Percentiles rank a stretch among this genome's conserved stretches.
phyloP scores from a whole-genome alignment of 2,329 filamentous ascomycete species.

The Scedosporium apiospermum region DNA sequence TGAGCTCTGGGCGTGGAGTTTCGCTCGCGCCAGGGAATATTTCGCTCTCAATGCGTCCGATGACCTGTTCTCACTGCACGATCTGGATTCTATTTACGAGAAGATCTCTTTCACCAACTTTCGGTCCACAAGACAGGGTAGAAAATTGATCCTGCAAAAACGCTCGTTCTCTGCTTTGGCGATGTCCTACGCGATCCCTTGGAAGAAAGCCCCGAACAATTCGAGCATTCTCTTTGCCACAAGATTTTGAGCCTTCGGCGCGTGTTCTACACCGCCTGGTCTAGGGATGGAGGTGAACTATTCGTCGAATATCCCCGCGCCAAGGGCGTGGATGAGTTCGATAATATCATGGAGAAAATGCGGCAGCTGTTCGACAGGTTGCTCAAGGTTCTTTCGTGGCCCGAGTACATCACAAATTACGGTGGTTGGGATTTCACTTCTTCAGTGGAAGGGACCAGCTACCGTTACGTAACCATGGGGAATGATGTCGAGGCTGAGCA shows the following conservation, averaged over 20 bases:
- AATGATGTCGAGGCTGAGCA: neutral
- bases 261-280: constrained; percentile 8
- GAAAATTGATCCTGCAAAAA: constrained; percentile 2
- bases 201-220: neutral
- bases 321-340: constrained; percentile 2
- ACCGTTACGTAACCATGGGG: neutral
- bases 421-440: neutral
- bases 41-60: neutral
- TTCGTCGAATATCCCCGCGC: constrained; percentile 11
- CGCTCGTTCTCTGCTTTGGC: constrained; percentile 6
- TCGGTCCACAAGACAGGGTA: constrained; percentile 6
- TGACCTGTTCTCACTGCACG: constrained; percentile 2
- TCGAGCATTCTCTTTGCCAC: neutral
- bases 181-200: neutral
- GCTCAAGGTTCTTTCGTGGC: constrained; percentile 7
- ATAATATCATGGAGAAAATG: neutral
- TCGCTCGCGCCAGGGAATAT: constrained; percentile 13
- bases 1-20: constrained; percentile 18
- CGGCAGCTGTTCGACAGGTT: constrained; percentile 3
- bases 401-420: constrained; percentile 3
- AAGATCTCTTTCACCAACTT: constrained; percentile 9
- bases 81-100: constrained; percentile 4
- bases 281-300: constrained; percentile 4
- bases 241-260: neutral
- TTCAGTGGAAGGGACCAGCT: neutral